Percentiles rank a stretch among this genome's conserved stretches.
Conservation (phyloP, 805 yeast genomes). For the Ogataea saltuana region DNA sequence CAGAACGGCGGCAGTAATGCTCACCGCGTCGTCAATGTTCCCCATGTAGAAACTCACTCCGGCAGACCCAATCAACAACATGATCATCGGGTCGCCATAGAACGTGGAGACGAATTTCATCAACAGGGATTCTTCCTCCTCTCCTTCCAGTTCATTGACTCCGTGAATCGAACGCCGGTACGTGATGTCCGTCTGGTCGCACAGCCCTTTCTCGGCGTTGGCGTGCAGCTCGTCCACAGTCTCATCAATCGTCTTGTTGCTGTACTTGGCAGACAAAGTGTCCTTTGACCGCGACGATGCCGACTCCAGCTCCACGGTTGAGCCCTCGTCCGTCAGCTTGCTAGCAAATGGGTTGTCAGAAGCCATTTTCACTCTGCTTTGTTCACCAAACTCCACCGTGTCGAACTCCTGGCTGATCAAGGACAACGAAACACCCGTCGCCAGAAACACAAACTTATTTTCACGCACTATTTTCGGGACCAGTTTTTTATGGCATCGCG, state of each 20-base stretch:
- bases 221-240: conserved; percentile 65
- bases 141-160: conserved; percentile 69
- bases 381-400: too few species aligned
- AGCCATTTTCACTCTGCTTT: too few species aligned
- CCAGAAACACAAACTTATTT: too few species aligned
- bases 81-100: conserved; percentile 86
- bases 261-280: conserved; percentile 54
- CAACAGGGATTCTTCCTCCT: conserved; percentile 75
- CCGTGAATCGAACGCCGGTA: conserved; percentile 79
- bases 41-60: conserved; percentile 86
- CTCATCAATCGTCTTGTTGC: conserved; percentile 64
- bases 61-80: conserved; percentile 88
- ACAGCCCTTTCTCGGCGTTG: conserved; percentile 58
- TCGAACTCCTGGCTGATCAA: too few species aligned
- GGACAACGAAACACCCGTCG: too few species aligned
- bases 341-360: conserved; percentile 28
- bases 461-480: too few species aligned
- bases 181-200: conserved; percentile 66
- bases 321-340: conserved; percentile 17
- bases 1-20: conserved; percentile 86
- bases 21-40: conserved; percentile 93
- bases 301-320: conserved; percentile 9
- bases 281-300: conserved; percentile 19
- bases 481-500: too few species aligned
- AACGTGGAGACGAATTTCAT: conserved; percentile 77